Base-by-base conservation (phyloP, 345 rosid species). In the Conringia planisiliqua region DNA sequence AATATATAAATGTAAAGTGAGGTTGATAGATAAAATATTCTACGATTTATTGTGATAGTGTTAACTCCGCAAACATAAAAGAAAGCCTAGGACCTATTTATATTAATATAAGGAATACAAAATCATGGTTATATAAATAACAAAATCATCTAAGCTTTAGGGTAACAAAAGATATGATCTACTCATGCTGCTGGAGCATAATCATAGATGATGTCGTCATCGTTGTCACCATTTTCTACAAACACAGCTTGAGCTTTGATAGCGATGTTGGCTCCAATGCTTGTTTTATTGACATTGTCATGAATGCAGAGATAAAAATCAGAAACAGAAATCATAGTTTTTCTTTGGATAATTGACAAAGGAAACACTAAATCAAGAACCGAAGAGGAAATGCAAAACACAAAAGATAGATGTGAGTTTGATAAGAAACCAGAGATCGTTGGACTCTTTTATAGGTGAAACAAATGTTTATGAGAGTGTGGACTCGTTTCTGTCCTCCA, bases 171-270 rank as follows among this genome's bases (percentile, higher is more conserved):
- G 24, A 47, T 47, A 47, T 47, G 32, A 50, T 56, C 22, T 22
- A 32, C 14, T 70, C 47, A 59, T 46, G 75, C 75, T 5, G 67
- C 75, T 59, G 67, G 74, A 35, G 58, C 75, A 13, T 70, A 70
- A 33, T 70, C 74, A 46, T 71, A 59, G 20, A 71, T 24, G 33
- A 0, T 6, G 13, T 71, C 75, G 3, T 71, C 75, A 20, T 70
- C 74, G 1, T 70, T 38, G 1, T 60, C 67, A 1, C 67, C 66
- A 9, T 59, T 58, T 46, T 58, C 57, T 44, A 13, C 43, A 18
- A 14, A 43, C 12, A 18, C 14, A 58, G 17, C 56, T 35, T 20
- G 33, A 32, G 12, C 22, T 42, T 4, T 17, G 7, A 10, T 12
- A 56, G 12, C 44, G 3, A 18, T 12, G n/a, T 26, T 17, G 43